These are phyloP conservation scores for Coniochaeta prunicola DNA, from an alignment of 2,329 filamentous ascomycete species.

Conservation along the genomic window DNA sequence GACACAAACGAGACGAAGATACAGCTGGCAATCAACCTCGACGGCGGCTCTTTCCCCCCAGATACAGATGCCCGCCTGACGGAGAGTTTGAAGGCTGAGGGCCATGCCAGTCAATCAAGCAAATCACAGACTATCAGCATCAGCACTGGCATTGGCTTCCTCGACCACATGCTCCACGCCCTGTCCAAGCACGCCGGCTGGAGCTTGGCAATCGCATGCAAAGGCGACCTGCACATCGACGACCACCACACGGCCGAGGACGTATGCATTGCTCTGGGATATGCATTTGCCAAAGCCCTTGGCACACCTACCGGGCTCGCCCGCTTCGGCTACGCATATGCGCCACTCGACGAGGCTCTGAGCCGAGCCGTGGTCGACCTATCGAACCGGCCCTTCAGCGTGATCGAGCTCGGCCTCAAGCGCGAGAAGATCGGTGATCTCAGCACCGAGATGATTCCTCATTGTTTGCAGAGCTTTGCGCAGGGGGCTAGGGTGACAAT, in stretches of 20 bases:
- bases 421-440: conserved; percentile 92
- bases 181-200: conserved; percentile 93
- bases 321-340: conserved; percentile 87
- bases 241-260: conserved; percentile 99
- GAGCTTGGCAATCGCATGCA: conserved; percentile 76
- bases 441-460: conserved; percentile 93
- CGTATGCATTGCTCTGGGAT: conserved; percentile 82
- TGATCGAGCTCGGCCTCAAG: conserved; percentile 76
- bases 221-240: conserved; percentile 92
- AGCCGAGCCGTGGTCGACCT: conserved; percentile 92
- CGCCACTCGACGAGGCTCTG: conserved; percentile 89
- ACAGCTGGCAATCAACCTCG: conserved; percentile 83
- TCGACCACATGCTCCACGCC: conserved; percentile 98
- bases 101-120: conserved; percentile 78
- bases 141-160: conserved; percentile 91
- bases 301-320: conserved; percentile 73
- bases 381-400: conserved; percentile 81
- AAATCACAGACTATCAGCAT: conserved; percentile 80
- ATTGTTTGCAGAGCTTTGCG: conserved; percentile 91
- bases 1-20: conserved; percentile 99
- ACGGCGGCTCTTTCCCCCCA: conserved; percentile 72
- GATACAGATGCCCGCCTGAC: conserved; percentile 52
- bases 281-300: conserved; percentile 75
- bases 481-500: conserved; percentile 86
- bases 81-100: conserved; percentile 37